Conservation (phyloP, 352 stramenopile genomes). For the Phytophthora litchii region DNA sequence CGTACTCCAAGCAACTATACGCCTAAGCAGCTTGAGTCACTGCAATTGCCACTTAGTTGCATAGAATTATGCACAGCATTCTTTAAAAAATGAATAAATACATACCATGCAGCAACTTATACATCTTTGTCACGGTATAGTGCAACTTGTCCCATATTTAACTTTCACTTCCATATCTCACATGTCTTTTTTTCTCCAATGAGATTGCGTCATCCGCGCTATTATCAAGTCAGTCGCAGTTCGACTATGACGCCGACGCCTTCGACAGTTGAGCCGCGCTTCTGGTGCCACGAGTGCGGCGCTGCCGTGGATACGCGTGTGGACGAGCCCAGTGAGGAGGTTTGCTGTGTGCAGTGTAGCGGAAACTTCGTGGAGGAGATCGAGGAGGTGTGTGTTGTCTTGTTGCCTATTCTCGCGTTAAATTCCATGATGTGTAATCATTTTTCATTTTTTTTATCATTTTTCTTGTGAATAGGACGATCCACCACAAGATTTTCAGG, state of each 20-base stretch:
- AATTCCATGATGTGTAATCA: constrained; percentile 2
- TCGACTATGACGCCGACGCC: constrained; percentile 27
- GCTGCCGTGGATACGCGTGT: constrained; percentile 57
- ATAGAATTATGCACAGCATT: not conserved
- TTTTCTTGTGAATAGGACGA: constrained; percentile 54
- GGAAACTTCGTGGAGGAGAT: constrained; percentile 90
- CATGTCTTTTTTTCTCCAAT: constrained; percentile 22
- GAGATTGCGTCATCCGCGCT: constrained; percentile 30
- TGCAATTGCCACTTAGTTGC: constrained; percentile 2
- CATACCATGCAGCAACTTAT: constrained; percentile 8
- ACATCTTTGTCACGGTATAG: constrained; percentile 20
- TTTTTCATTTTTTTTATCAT: constrained; percentile 3
- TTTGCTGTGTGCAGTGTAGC: constrained; percentile 73
- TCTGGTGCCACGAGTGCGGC: constrained; percentile 88
- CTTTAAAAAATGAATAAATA: not conserved
- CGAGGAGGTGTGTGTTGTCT: constrained; percentile 48
- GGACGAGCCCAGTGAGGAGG: constrained; percentile 63
- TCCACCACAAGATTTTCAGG: constrained; percentile 60
- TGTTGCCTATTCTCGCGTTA: not conserved
- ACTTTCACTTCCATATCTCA: not conserved
- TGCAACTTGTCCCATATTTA: not conserved
- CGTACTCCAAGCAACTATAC: constrained; percentile 92
- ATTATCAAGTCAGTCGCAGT: constrained; percentile 31
- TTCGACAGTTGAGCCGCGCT: constrained; percentile 37
- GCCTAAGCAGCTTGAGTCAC: constrained; percentile 28